Conservation (phyloP, 23 red algal species). For the Gracilaria domingensis region DNA sequence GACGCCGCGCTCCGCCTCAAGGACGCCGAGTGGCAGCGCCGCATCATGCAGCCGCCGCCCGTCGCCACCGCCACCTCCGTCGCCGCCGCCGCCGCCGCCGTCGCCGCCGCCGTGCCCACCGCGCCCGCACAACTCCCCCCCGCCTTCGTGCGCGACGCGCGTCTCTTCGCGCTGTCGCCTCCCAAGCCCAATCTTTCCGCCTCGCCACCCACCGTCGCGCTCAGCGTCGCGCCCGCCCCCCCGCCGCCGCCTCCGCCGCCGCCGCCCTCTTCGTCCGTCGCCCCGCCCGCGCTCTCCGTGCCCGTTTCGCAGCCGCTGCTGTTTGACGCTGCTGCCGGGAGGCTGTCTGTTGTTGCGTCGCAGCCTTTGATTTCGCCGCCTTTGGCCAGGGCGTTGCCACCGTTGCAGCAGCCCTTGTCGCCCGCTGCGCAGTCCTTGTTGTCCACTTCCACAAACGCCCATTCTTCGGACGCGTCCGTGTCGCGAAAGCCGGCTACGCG, state of each 20-base stretch:
- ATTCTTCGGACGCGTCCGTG: slow-evolving; percentile 19
- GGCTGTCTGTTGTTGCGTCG: too few relatives aligned
- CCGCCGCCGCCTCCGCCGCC: neutral
- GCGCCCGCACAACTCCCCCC: neutral
- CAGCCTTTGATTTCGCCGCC: too few relatives aligned
- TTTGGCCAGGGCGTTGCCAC: neutral
- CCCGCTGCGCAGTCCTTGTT: neutral
- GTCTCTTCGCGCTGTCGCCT: neutral
- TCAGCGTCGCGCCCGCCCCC: neutral
- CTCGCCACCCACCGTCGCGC: neutral
- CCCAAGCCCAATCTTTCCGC: slow-evolving; percentile 5
- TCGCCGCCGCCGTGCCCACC: neutral
- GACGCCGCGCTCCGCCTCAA: slow-evolving; percentile 50
- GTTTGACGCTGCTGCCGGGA: too few relatives aligned
- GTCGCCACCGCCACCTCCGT: neutral
- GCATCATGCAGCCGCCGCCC: slow-evolving; percentile 29
- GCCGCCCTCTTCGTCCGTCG: neutral
- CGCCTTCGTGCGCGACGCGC: too few relatives aligned
- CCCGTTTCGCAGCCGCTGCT: too few relatives aligned
- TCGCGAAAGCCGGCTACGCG: neutral
- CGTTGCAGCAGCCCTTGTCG: neutral
- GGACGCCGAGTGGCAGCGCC: slow-evolving; percentile 71
- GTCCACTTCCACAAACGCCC: slow-evolving; percentile 14
- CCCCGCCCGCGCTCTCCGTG: too few relatives aligned
- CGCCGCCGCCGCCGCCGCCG: neutral